Conservation (phyloP, 2,329 filamentous ascomycete species). For the Cladosporium austrohemisphaericum region DNA sequence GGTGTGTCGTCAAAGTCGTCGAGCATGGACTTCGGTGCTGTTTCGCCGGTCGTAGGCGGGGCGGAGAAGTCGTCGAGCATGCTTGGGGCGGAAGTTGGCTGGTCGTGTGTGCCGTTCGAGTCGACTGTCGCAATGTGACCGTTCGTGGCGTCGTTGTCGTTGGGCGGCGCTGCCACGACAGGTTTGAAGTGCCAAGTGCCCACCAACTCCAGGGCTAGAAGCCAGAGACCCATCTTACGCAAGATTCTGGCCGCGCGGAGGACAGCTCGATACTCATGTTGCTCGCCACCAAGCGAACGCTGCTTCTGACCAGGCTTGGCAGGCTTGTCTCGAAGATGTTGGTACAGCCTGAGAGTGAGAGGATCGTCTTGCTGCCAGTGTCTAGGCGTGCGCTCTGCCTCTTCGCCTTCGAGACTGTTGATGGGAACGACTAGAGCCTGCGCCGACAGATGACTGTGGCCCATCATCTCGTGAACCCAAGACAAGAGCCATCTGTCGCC, state of each 20-base stretch:
- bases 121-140: slow-evolving; percentile 12
- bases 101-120: background rate
- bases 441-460: slow-evolving; percentile 77
- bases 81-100: slow-evolving; percentile 15
- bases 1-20: slow-evolving; percentile 23
- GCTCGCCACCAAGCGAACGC: background rate
- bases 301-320: slow-evolving; percentile 43
- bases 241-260: slow-evolving; percentile 66
- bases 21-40: slow-evolving; percentile 19
- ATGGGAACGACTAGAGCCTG: slow-evolving; percentile 69
- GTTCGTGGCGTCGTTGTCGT: slow-evolving; percentile 8
- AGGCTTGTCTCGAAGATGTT: slow-evolving; percentile 76
- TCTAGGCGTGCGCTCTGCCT: slow-evolving; percentile 4
- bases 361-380: slow-evolving; percentile 77
- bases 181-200: slow-evolving; percentile 75
- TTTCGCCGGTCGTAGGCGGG: background rate
- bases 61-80: slow-evolving; percentile 20
- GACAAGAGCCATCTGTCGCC: slow-evolving; percentile 91
- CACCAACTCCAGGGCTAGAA: slow-evolving; percentile 81
- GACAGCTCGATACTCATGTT: slow-evolving; percentile 56
- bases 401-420: slow-evolving; percentile 57
- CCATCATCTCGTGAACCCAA: slow-evolving; percentile 93
- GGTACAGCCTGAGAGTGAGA: slow-evolving; percentile 80
- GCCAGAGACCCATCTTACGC: slow-evolving; percentile 62
- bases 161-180: background rate